Percentiles rank a stretch among this genome's conserved stretches.
Evolutionary conservation across 2,329 filamentous ascomycete genomes (phyloP).

Genomic region (Cladosporium sp.): DNA sequence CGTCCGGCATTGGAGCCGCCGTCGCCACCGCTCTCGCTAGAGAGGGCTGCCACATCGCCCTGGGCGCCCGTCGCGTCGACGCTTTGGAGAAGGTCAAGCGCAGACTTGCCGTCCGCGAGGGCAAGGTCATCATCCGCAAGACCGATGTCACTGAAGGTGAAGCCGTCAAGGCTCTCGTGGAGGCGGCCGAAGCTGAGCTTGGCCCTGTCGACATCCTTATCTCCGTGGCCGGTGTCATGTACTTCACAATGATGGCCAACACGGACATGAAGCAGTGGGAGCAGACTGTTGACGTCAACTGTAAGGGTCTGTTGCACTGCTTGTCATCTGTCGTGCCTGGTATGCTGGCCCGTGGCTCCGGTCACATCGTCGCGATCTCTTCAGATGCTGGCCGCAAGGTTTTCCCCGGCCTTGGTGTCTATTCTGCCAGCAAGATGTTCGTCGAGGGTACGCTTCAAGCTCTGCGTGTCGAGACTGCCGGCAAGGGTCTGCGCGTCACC

Average conservation of each 20-base stretch:
- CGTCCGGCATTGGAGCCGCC: slow-evolving; percentile 76
- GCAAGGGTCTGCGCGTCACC: slow-evolving; percentile 71
- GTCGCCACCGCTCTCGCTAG: slow-evolving; percentile 67
- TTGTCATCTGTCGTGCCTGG: slow-evolving; percentile 67
- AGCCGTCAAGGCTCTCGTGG: slow-evolving; percentile 67
- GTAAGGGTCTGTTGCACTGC: slow-evolving; percentile 76
- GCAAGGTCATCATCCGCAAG: slow-evolving; percentile 66
- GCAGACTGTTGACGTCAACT: slow-evolving; percentile 80
- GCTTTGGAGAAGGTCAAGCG: slow-evolving; percentile 68
- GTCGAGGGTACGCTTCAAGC: slow-evolving; percentile 78
- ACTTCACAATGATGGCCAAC: slow-evolving; percentile 85
- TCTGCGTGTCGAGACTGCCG: slow-evolving; percentile 73
- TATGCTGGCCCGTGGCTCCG: slow-evolving; percentile 68
- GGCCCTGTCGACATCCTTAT: slow-evolving; percentile 78
- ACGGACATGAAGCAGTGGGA: slow-evolving; percentile 74
- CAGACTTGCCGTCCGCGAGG: slow-evolving; percentile 57
- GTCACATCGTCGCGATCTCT: slow-evolving; percentile 78
- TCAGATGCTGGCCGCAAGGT: slow-evolving; percentile 81
- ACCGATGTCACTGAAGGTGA: slow-evolving; percentile 71
- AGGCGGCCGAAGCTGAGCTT: slow-evolving; percentile 59
- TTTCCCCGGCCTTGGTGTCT: slow-evolving; percentile 78
- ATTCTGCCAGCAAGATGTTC: slow-evolving; percentile 83
- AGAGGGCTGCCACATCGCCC: slow-evolving; percentile 70
- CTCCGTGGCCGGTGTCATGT: slow-evolving; percentile 81
- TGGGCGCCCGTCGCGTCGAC: slow-evolving; percentile 70